Conservation (phyloP, 495 filamentous ascomycete species). For the Immersiella caudata region DNA sequence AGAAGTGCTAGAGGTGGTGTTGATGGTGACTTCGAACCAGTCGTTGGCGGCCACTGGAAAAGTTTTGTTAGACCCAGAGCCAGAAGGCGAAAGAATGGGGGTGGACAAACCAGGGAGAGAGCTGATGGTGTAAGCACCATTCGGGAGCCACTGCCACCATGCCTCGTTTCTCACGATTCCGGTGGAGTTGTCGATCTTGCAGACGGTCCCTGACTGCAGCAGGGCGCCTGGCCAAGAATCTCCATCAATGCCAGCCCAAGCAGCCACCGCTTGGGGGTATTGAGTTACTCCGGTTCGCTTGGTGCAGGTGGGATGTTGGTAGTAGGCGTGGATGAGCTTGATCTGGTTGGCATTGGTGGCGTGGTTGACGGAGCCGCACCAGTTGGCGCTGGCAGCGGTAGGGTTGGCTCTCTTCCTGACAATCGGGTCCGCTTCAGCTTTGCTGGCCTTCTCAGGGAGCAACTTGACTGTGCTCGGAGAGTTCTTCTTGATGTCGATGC, state of each 20-base stretch:
- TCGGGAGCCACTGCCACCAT: conserved; percentile 40
- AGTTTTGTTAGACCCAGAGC: not conserved
- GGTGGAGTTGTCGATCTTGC: conserved; percentile 34
- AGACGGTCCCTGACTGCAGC: conserved; percentile 37
- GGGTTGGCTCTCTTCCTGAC: conserved; percentile 28
- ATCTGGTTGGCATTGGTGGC: conserved; percentile 31
- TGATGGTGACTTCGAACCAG: conserved; percentile 36
- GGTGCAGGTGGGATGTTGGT: conserved; percentile 31
- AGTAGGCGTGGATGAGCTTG: conserved; percentile 31
- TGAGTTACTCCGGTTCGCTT: conserved; percentile 21
- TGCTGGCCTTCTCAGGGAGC: not conserved
- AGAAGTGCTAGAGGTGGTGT: conserved; percentile 31
- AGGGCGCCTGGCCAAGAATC: conserved; percentile 27
- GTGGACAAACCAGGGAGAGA: conserved; percentile 28
- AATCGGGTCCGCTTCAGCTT: not conserved
- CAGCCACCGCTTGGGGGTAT: conserved; percentile 36
- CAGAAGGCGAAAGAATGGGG: not conserved
- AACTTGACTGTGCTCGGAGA: conserved; percentile 6
- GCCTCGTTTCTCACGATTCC: conserved; percentile 31
- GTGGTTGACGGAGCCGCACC: conserved; percentile 36
- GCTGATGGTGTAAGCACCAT: conserved; percentile 26
- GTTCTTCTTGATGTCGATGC: conserved; percentile 20
- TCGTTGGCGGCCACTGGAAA: conserved; percentile 29
- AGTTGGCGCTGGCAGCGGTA: conserved; percentile 28
- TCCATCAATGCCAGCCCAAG: conserved; percentile 40